Evolutionary conservation across 176 grass and related monocot genomes (phyloP), one percentile per base, ranked within the genome.

Genomic region (Lolium rigidum): DNA sequence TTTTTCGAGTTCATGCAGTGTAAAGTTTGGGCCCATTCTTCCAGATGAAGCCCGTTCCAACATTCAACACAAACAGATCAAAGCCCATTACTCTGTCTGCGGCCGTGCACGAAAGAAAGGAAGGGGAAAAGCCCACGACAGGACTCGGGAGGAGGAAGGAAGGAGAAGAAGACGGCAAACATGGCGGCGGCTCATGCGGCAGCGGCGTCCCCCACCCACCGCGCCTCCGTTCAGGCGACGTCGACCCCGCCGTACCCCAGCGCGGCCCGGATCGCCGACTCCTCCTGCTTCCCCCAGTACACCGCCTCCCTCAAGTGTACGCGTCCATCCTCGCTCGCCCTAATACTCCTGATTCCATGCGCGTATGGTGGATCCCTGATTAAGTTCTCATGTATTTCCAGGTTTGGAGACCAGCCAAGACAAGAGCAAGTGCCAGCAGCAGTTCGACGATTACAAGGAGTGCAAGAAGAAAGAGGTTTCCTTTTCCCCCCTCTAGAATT

Each of bases 401-500:
- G 95, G 93, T 88, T 28, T 97, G 65, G 92, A 97, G 84, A 80
- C 70, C 50, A 93, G 94, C 74, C 74, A 84, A 35, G 91, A 97
- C 84, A 95, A 95, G 95, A 95, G 91, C 87, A 91, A 93, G 84
- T 97, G 95, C 78, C 95, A 93, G 68, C 87, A 95, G 80, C 87
- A 94, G 73, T 97, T 97, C 37, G 92, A 97, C 71, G 82, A 94
- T 60, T 97, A 97, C 37, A 97, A 97, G 76, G 92, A 97, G 80
- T 97, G 95, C 81, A 97, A 97, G 69, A 97, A 95, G 89, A 97
- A 86, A 85, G 95, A 97, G 93, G 95, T 95, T 79, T 46, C 15
- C 5, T 37, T 11, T 54, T 35, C 2, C 2, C 22, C 83, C 21
- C 14, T 82, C 6, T 22, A 48, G 10, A 46, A 2, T 41, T 24